Evolutionary conservation across 2,329 filamentous ascomycete species (phyloP), one percentile per base, ranked within the genome.

Genomic region (Pseudopithomyces chartarum): DNA sequence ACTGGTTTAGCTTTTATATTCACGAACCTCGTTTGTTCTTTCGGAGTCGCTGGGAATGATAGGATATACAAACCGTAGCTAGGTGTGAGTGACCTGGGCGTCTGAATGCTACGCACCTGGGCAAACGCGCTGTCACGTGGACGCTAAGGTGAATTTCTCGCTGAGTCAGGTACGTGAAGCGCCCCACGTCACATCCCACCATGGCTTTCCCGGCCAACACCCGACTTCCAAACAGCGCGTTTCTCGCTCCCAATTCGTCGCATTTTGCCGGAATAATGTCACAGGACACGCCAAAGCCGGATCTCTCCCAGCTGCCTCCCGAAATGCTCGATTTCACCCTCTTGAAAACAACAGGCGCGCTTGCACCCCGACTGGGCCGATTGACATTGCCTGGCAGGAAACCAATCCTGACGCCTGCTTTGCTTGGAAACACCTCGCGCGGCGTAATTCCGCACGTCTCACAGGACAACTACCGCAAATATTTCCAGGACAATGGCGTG

Each of bases 391-490:
- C 79, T 75, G 66, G 86, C 77, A 83, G 90, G 57, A 85, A 82
- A 59, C 76, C 83, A n/a, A 82, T 97, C 61, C 80, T 90, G 19
- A 99, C 95, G 29, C 95, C 95, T 42, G 89, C 90, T 71, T 96
- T 90, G 74, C 80, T 97, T 56, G 88, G 87, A 49, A 82, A 90
- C 63, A 90, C 90, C 2, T 97, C 95, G 33, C 85, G 95, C 68
- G 95, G 95, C 20, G 86, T 85, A 1, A 81, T 98, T 34, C 92
- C 95, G 50, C 95, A 99, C 78, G 78, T 99, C 62, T 90, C 93
- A 2, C 93, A 92, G 38, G 95, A 99, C 79, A 90, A 90, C 59
- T 81, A 95, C 62, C 74, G 78, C 39, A 87, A 86, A 54, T 81
- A 89, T 67, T 87, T 88, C 1, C 73, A 83, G 5, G 81, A 96